Conservation (phyloP, 1,139 yeast species). For the Nematodospora anomalae region DNA sequence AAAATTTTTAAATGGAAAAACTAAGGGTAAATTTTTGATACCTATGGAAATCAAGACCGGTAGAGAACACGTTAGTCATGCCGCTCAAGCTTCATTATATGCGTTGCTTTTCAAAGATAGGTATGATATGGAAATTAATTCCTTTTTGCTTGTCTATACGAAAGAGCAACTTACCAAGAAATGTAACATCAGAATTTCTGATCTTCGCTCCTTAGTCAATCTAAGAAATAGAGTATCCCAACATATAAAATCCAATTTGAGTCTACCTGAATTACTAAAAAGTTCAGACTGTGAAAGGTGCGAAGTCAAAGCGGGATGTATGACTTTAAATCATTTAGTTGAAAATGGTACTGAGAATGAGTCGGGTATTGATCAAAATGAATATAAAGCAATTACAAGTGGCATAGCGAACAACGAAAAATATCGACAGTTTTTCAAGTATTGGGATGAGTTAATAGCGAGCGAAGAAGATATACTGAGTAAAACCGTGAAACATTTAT, state of each 20-base stretch:
- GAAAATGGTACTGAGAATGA: constrained; percentile 56
- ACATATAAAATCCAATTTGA: constrained; percentile 50
- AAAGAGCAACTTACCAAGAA: constrained; percentile 56
- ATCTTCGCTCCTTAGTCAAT: constrained; percentile 62
- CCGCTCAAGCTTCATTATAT: constrained; percentile 88
- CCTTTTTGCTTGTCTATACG: constrained; percentile 75
- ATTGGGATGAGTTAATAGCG: constrained; percentile 75
- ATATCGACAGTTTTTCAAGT: constrained; percentile 56
- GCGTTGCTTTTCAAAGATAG: constrained; percentile 77
- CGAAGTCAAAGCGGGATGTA: constrained; percentile 60
- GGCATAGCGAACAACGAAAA: constrained; percentile 44
- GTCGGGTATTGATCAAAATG: constrained; percentile 47
- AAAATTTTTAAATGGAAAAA: constrained; percentile 26
- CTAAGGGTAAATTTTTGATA: constrained; percentile 47
- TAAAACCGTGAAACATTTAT: constrained; percentile 60
- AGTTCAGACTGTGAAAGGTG: constrained; percentile 70
- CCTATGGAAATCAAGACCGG: constrained; percentile 95
- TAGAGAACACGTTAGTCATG: constrained; percentile 61
- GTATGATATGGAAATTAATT: constrained; percentile 64
- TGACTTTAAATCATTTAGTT: constrained; percentile 60
- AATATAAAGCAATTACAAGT: constrained; percentile 47
- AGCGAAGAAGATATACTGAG: constrained; percentile 68
- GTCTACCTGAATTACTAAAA: constrained; percentile 60
- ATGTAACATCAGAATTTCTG: constrained; percentile 54
- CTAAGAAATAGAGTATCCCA: constrained; percentile 70